These are phyloP conservation scores for Colletotrichum gigasporum DNA, from an alignment of 2,329 filamentous ascomycete genomes.

Conservation along the genomic window DNA sequence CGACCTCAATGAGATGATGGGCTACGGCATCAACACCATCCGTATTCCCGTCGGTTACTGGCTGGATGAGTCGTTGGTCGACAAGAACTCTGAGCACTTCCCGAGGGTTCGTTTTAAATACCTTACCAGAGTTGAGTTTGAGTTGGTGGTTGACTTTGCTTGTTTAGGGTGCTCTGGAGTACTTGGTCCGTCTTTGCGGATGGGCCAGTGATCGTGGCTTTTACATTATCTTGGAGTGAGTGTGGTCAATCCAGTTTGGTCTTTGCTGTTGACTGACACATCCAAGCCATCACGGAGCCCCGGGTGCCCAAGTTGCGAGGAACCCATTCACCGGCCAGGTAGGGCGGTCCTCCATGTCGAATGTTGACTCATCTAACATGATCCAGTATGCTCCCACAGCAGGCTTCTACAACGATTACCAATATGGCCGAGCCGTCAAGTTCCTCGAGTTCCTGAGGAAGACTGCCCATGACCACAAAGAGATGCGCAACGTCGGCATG, in stretches of 20 bases:
- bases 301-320: constrained; percentile 55
- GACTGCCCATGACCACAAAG: constrained; percentile 56
- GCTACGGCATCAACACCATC: constrained; percentile 61
- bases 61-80: constrained; percentile 60
- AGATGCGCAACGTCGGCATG: constrained; percentile 66
- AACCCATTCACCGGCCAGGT: constrained; percentile 58
- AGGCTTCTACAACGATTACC: constrained; percentile 65
- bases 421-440: constrained; percentile 63
- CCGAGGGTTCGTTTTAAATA: constrained; percentile 39
- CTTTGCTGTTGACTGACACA: not conserved
- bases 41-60: constrained; percentile 66
- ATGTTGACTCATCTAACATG: not conserved
- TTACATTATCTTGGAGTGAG: constrained; percentile 60
- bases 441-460: constrained; percentile 67
- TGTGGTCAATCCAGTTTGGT: not conserved
- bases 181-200: constrained; percentile 55
- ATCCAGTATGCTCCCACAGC: constrained; percentile 38
- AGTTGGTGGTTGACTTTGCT: not conserved
- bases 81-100: constrained; percentile 57
- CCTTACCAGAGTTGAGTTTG: fast-evolving
- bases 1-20: constrained; percentile 60
- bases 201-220: constrained; percentile 59
- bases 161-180: constrained; percentile 51
- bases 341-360: not conserved
- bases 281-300: constrained; percentile 55